Conservation (phyloP, 2,329 filamentous ascomycete species). For the Colletotrichum sansevieriae region DNA sequence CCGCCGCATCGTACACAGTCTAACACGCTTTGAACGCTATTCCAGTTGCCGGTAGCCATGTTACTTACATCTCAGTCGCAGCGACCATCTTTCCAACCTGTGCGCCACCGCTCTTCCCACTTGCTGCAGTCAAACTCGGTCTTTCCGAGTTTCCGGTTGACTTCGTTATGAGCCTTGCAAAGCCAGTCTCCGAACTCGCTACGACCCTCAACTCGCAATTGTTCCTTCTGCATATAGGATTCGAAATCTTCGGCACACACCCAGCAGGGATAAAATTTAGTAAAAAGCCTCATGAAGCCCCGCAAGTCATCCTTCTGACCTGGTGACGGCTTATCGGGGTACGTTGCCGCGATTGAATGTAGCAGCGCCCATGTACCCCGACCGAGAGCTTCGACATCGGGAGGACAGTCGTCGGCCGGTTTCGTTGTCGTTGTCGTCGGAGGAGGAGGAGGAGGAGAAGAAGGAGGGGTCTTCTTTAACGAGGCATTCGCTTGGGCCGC, state of each 20-base stretch:
- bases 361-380: constrained; percentile 93
- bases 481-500: constrained; percentile 64
- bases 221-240: constrained; percentile 80
- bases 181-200: constrained; percentile 85
- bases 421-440: constrained; percentile 44
- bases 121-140: constrained; percentile 86
- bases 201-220: constrained; percentile 69
- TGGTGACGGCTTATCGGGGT: constrained; percentile 77
- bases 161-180: constrained; percentile 88
- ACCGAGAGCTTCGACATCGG: constrained; percentile 89
- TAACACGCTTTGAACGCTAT: neutral
- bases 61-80: constrained; percentile 60
- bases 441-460: too few relatives aligned
- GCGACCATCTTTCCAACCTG: constrained; percentile 81
- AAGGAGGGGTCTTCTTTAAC: constrained; percentile 47
- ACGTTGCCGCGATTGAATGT: constrained; percentile 89
- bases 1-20: neutral
- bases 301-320: constrained; percentile 81
- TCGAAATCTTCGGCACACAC: constrained; percentile 94
- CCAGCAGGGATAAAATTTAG: constrained; percentile 94
- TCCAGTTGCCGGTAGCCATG: neutral
- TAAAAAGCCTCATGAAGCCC: constrained; percentile 84
- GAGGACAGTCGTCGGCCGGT: constrained; percentile 78
- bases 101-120: constrained; percentile 97
- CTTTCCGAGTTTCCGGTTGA: constrained; percentile 93